Evolutionary conservation across 2,329 filamentous ascomycete species (phyloP), one percentile per base, ranked within the genome.

Genomic region (Aspergillus aculeatinus): DNA sequence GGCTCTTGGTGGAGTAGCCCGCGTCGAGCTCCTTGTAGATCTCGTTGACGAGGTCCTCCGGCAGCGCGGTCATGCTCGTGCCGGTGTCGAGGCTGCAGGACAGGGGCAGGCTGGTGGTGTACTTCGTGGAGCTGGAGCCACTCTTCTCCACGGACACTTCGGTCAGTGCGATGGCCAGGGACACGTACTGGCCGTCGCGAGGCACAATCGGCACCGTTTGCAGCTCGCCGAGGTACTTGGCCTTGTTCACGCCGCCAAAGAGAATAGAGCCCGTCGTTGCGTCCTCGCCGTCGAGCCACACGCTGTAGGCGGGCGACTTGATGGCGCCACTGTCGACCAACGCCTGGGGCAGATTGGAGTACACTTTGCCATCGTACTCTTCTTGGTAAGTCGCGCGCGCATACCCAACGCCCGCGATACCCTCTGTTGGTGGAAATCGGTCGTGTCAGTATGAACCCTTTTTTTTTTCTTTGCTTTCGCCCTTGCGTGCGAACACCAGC

Each of bases 401-500:
- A 72, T 96, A 96, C 5, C 92, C 92, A 61, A 96, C 87, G 25
- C 92, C 92, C 12, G 96, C 75, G 51, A 96, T 91, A 42, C 90
- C 61, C 33, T 62, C 63, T 65, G 31, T 29, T 7, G 9, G 7
- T 29, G 27, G 27, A 29, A 10, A 29, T 2, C 1, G 25, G 3
- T 0, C 16, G 14, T 5, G 9, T 16, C 25, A 33, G 50, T 14
- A 39, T 47, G 11, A 55, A 21, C 2, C 23, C 23, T 23, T 5
- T 23, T 23, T 23, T 4, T 21, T 16, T 10, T 25, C 51, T 35
- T 31, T 4, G 1, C 0, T 5, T 6, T 1, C 4, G 33, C 33
- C 6, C 39, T 42, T 16, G n/a, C 33, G 89, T 70, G 93, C 83
- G 14, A 29, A 76, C 61, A 93, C 77, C 0, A 81, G 87, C 69